Percentiles rank a stretch among this genome's conserved stretches.
Conservation (phyloP, 148 eudicot species). For the Dianthus caryophyllus region DNA sequence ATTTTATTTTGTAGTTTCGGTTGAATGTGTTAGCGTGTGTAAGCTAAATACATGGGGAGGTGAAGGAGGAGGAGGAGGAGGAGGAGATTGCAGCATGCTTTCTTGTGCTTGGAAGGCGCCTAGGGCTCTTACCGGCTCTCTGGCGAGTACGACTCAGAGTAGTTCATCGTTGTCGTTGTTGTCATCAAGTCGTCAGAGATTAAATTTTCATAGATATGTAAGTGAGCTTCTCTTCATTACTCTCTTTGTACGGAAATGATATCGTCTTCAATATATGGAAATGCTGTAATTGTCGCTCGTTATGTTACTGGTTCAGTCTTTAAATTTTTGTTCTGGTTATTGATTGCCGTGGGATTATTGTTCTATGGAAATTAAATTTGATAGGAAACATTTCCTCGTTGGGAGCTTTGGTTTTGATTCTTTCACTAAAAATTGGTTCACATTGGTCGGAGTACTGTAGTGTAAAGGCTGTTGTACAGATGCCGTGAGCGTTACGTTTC, state of each 20-base stretch:
- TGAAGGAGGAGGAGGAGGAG: constrained; percentile 27
- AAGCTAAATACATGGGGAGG: constrained; percentile 48
- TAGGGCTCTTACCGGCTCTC: constrained; percentile 75
- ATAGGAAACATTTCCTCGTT: not conserved
- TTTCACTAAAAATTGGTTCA: not conserved
- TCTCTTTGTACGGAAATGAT: not conserved
- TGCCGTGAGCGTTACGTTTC: too few species aligned
- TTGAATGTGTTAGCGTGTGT: constrained; percentile 76
- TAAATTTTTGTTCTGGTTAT: not conserved
- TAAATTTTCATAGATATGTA: constrained; percentile 36
- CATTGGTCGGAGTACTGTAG: too few species aligned
- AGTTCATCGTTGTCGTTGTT: constrained; percentile 25
- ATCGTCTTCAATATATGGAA: not conserved
- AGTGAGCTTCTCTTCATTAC: constrained; percentile 21
- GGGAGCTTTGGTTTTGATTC: not conserved
- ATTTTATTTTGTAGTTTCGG: constrained; percentile 43
- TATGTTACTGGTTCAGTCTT: not conserved
- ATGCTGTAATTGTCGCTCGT: not conserved
- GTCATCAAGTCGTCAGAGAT: constrained; percentile 28
- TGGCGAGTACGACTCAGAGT: constrained; percentile 65
- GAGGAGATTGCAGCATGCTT: constrained; percentile 61
- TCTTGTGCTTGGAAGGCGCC: constrained; percentile 96
- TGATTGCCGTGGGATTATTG: not conserved
- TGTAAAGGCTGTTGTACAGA: too few species aligned
- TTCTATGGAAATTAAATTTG: not conserved